These are phyloP conservation scores for Tetradesmus obliquus DNA, from an alignment of 139 green algal genomes.

Conservation along the genomic window DNA sequence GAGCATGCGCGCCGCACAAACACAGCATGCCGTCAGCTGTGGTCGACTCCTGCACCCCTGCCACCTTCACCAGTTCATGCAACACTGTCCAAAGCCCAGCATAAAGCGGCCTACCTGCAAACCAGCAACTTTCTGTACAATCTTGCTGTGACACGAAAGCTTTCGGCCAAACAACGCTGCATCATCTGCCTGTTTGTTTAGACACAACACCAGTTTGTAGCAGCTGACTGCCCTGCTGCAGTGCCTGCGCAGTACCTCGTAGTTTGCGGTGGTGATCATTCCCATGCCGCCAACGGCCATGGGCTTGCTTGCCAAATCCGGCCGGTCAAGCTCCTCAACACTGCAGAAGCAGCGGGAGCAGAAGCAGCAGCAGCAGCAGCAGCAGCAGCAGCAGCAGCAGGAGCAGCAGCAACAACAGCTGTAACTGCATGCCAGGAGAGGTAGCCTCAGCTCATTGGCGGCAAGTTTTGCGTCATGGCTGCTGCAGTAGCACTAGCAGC, in stretches of 20 bases:
- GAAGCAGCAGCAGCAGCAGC: not conserved
- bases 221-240: not conserved
- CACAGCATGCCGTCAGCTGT: not conserved
- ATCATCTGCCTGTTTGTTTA: not conserved
- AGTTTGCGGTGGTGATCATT: slow-evolving; percentile 95
- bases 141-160: not conserved
- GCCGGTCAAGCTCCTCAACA: slow-evolving; percentile 79
- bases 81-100: too few relatives aligned
- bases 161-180: not conserved
- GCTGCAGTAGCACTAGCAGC: too few relatives aligned
- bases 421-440: not conserved
- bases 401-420: slow-evolving; percentile 63
- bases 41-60: not conserved
- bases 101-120: too few relatives aligned
- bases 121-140: too few relatives aligned
- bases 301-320: slow-evolving; percentile 68
- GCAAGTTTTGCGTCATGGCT: too few relatives aligned
- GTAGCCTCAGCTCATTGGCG: too few relatives aligned
- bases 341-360: slow-evolving; percentile 39
- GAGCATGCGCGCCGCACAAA: not conserved
- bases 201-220: not conserved
- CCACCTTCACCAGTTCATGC: not conserved
- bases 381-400: not conserved
- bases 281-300: slow-evolving; percentile 90
- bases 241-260: slow-evolving; percentile 52